Conservation (phyloP, 805 yeast species). For the Torulaspora maleeae region DNA sequence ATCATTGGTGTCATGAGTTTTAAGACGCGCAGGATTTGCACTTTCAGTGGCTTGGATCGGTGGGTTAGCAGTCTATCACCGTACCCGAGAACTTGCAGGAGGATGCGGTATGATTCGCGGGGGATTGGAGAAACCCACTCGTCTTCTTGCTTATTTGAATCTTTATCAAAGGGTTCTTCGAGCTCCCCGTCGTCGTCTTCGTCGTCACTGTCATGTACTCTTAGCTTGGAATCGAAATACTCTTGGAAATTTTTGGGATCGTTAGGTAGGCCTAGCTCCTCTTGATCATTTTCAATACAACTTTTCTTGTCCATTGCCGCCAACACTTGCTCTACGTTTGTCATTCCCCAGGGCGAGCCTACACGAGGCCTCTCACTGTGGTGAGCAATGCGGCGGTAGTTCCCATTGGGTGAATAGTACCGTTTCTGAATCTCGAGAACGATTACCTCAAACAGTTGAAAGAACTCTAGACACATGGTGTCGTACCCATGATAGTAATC, state of each 20-base stretch:
- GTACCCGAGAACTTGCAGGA: constrained; percentile 60
- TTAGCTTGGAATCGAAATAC: constrained; percentile 35
- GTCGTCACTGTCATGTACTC: constrained; percentile 38
- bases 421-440: constrained; percentile 43
- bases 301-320: constrained; percentile 39
- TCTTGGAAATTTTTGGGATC: constrained; percentile 37
- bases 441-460: constrained; percentile 61
- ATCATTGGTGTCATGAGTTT: constrained; percentile 46
- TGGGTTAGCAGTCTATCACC: constrained; percentile 69
- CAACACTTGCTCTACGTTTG: constrained; percentile 41
- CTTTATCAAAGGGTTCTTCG: constrained; percentile 20
- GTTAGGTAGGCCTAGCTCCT: constrained; percentile 23
- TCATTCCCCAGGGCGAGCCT: constrained; percentile 60
- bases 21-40: constrained; percentile 52
- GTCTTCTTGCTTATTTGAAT: constrained; percentile 26
- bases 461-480: constrained; percentile 65
- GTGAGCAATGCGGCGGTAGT: constrained; percentile 15
- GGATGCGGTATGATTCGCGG: constrained; percentile 49
- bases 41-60: constrained; percentile 51
- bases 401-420: constrained; percentile 32
- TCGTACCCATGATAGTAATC: constrained; percentile 85
- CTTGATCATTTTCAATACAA: constrained; percentile 26
- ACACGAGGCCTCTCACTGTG: constrained; percentile 25
- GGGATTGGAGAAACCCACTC: constrained; percentile 72
- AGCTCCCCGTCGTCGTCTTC: constrained; percentile 22